Base-by-base conservation (phyloP, 306 rosid species). In the Trichosanthes cucumerina region DNA sequence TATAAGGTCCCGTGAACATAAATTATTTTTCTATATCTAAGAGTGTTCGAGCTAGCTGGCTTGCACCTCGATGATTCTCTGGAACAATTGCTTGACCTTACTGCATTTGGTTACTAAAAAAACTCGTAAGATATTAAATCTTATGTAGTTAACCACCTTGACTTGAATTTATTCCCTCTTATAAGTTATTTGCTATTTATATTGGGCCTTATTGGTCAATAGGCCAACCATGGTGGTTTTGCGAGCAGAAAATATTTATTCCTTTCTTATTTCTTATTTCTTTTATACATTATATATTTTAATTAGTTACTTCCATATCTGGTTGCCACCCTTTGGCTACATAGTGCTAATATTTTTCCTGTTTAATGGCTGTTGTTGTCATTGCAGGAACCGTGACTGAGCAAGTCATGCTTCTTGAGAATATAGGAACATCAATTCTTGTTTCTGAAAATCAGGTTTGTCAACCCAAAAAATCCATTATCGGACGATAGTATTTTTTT, bases 331-430 rank as follows among this genome's bases (percentile, higher is more conserved):
- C 52, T 9, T 66, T 24, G 39, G 39, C 14, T 71, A 46, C 57
- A 24, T 71, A 26, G 38, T 24, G 39, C 39, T 47, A 44, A 71
- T 24, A 24, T n/a, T 21, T 34, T 24, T 41, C 23, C 38, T 39
- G 54, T 47, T 72, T 50, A 23, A 31, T 73, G 78, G 46, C 58
- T 31, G 18, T 74, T 31, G 31, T 50, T 19, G 6, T 74, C 31
- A 31, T 82, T 85, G 80, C 87, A 95, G 97, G 98, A 71, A 84
- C 96, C 69, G 96, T 91, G 46, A 72, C 97, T 38, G 98, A 95
- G 87, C 98, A 95, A 86, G 92, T 95, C 81, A 95, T 95, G 98
- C 86, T 89, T 79, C 97, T 95, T 18, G 98, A 95, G 86, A 95
- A 95, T 78, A 92, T 95, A 71, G 98, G 97, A 79, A 91, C 98